These are phyloP conservation scores for Stachybotrys echinatus DNA, from an alignment of 2,329 filamentous ascomycete species.

Conservation along the genomic window DNA sequence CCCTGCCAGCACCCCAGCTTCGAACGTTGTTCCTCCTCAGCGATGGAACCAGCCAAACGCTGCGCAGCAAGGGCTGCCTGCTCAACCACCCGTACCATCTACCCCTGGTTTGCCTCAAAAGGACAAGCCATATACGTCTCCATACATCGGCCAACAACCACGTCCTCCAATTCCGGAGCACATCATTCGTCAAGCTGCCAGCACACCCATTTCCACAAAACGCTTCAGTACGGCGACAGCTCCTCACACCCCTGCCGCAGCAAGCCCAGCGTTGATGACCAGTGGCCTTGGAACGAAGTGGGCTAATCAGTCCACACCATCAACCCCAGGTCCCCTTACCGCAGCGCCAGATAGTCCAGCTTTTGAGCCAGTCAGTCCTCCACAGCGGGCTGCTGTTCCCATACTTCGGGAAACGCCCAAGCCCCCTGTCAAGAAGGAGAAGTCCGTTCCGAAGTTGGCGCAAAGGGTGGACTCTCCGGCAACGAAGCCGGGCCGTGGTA, in stretches of 20 bases:
- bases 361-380: slow-evolving; percentile 55
- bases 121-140: slow-evolving; percentile 20
- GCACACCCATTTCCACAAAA: slow-evolving; percentile 17
- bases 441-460: slow-evolving; percentile 18
- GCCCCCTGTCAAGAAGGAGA: slow-evolving; percentile 23
- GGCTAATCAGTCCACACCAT: slow-evolving; percentile 51
- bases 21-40: slow-evolving; percentile 23
- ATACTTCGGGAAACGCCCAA: slow-evolving; percentile 26
- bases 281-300: slow-evolving; percentile 51
- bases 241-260: slow-evolving; percentile 28
- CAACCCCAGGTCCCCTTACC: slow-evolving; percentile 43
- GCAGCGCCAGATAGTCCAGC: slow-evolving; percentile 44
- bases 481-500: slow-evolving; percentile 21
- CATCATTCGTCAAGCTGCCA: slow-evolving; percentile 31
- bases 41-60: slow-evolving; percentile 25
- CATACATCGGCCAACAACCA: slow-evolving; percentile 25
- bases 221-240: neutral
- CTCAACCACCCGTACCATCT: slow-evolving; percentile 16
- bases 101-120: slow-evolving; percentile 16
- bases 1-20: slow-evolving; percentile 13
- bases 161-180: slow-evolving; percentile 34
- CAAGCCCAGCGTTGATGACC: slow-evolving; percentile 19
- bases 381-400: slow-evolving; percentile 31
- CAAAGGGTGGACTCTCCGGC: slow-evolving; percentile 15
- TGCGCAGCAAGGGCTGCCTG: slow-evolving; percentile 16